Evolutionary conservation across 2,329 filamentous ascomycete genomes (phyloP).

Genomic region (Shiraia bambusicola): DNA sequence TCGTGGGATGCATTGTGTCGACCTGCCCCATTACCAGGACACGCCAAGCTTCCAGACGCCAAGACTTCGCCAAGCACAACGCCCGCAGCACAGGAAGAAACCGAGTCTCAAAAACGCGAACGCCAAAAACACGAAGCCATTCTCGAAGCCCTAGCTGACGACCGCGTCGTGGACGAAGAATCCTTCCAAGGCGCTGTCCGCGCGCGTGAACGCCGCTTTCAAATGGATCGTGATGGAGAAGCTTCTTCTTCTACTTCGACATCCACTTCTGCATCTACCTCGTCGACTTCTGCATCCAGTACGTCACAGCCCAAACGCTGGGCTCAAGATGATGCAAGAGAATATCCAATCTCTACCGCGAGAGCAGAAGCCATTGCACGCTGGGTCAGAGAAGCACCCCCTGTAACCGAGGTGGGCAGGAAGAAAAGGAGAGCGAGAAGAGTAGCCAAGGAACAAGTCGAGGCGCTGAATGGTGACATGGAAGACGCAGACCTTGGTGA

Average conservation of each 20-base stretch:
- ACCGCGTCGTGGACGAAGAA: slow-evolving; percentile 67
- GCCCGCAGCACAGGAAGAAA: slow-evolving; percentile 34
- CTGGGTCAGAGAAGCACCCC: slow-evolving; percentile 63
- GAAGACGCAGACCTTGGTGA: slow-evolving; percentile 21
- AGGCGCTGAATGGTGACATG: slow-evolving; percentile 18
- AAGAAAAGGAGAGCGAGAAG: slow-evolving; percentile 37
- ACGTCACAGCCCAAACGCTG: slow-evolving; percentile 54
- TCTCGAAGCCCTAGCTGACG: slow-evolving; percentile 66
- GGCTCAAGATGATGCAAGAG: slow-evolving; percentile 65
- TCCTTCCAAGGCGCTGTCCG: slow-evolving; percentile 64
- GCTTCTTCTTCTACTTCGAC: not conserved
- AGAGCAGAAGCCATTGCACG: slow-evolving; percentile 67
- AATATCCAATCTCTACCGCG: slow-evolving; percentile 70
- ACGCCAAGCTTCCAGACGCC: slow-evolving; percentile 9
- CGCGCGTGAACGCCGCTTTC: slow-evolving; percentile 59
- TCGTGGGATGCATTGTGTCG: slow-evolving; percentile 72
- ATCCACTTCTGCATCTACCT: slow-evolving; percentile 1
- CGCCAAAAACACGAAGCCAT: slow-evolving; percentile 65
- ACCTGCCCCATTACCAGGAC: slow-evolving; percentile 46
- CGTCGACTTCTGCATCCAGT: slow-evolving; percentile 1
- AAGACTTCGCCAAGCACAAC: slow-evolving; percentile 5
- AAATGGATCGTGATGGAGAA: slow-evolving; percentile 57
- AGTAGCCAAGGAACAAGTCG: slow-evolving; percentile 2
- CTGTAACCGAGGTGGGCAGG: slow-evolving; percentile 38
- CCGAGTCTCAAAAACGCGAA: slow-evolving; percentile 58